These are phyloP conservation scores for Alternaria arbusti DNA, from an alignment of 2,329 filamentous ascomycete genomes.

Conservation along the genomic window DNA sequence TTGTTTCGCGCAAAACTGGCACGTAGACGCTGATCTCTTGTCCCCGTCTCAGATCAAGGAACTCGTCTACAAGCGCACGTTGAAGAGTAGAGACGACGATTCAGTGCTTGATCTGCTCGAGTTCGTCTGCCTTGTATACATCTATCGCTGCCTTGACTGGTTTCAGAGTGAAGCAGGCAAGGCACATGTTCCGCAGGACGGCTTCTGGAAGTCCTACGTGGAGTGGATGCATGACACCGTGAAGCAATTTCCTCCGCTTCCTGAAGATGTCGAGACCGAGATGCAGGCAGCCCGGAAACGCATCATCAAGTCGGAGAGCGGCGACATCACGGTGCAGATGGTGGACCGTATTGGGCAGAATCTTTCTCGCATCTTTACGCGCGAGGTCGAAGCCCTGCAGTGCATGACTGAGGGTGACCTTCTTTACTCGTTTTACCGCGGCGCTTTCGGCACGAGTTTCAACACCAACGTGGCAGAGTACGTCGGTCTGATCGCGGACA, in stretches of 20 bases:
- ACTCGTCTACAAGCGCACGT: constrained; percentile 6
- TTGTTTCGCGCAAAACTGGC: constrained; percentile 10
- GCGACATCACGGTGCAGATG: constrained; percentile 11
- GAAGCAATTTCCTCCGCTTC: constrained; percentile 3
- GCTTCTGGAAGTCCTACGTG: constrained; percentile 11
- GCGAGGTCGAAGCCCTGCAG: constrained; percentile 9
- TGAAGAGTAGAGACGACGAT: constrained; percentile 12
- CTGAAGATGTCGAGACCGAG: constrained; percentile 1
- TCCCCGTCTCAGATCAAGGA: constrained; percentile 3
- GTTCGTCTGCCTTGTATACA: constrained; percentile 9
- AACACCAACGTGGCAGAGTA: constrained; percentile 10
- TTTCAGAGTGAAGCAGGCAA: constrained; percentile 8
- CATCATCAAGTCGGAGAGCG: constrained; percentile 5
- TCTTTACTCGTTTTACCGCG: constrained; percentile 6
- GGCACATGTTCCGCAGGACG: constrained; percentile 1
- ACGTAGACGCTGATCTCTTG: constrained; percentile 8
- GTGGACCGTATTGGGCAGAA: constrained; percentile 9
- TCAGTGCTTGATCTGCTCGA: constrained; percentile 9
- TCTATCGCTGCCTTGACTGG: constrained; percentile 6
- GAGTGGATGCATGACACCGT: constrained; percentile 11
- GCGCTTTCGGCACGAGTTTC: constrained; percentile 9
- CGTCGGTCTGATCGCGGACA: constrained; percentile 7
- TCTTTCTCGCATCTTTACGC: constrained; percentile 6
- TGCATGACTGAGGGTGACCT: constrained; percentile 12
- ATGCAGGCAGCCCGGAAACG: constrained; percentile 7